Conservation (phyloP, 768 basidiomycete genomes). For the Floccularia luteovirens region DNA sequence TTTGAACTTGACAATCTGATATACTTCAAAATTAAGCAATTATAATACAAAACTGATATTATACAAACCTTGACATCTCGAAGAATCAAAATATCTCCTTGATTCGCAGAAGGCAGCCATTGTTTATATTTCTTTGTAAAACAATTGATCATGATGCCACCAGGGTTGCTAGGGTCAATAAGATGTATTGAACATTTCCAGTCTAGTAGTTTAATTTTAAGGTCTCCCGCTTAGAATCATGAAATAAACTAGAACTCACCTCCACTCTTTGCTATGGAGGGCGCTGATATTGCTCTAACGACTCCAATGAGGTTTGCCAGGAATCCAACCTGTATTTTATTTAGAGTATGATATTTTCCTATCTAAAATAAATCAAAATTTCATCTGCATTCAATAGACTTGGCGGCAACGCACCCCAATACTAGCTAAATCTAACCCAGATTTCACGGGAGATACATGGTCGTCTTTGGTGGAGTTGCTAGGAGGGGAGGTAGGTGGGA, state of each 20-base stretch:
- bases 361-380: too few species aligned
- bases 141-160: constrained; percentile 33
- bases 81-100: constrained; percentile 46
- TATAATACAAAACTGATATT: constrained; percentile 2
- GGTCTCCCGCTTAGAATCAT: too few species aligned
- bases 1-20: constrained; percentile 24
- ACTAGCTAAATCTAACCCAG: neutral
- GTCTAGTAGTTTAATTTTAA: neutral
- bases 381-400: neutral
- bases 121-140: constrained; percentile 40
- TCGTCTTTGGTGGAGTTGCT: too few species aligned
- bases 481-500: too few species aligned
- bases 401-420: neutral
- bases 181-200: constrained; percentile 31
- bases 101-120: constrained; percentile 41
- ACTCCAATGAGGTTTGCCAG: neutral
- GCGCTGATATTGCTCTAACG: neutral
- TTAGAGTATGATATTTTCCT: neutral
- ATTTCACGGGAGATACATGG: too few species aligned
- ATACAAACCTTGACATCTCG: constrained; percentile 37
- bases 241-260: neutral
- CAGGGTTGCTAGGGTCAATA: constrained; percentile 44
- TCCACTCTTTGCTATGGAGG: neutral
- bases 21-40: neutral
- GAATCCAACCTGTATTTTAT: neutral